Evolutionary conservation across 495 filamentous ascomycete genomes (phyloP).

Genomic region (Cudoniella acicularis): DNA sequence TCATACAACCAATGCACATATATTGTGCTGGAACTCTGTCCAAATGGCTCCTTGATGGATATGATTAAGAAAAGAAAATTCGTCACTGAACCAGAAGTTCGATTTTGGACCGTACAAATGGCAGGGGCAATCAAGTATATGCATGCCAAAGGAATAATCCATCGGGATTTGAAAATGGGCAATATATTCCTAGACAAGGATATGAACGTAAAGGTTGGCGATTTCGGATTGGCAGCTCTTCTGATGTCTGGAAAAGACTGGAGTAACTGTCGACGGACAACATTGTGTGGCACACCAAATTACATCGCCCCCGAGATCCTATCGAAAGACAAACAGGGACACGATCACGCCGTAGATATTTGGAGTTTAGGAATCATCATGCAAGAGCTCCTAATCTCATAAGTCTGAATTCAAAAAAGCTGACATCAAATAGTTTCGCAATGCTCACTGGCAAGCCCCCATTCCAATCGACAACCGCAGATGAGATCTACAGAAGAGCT

Average conservation of each 20-base stretch:
- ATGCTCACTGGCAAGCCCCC: constrained; percentile 89
- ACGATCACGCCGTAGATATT: constrained; percentile 87
- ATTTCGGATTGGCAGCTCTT: constrained; percentile 95
- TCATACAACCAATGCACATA: constrained; percentile 85
- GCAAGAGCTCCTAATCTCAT: constrained; percentile 43
- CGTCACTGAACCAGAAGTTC: constrained; percentile 84
- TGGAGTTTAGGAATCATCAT: constrained; percentile 97
- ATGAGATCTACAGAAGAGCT: constrained; percentile 80
- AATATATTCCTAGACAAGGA: constrained; percentile 93
- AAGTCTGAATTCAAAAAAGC: background rate
- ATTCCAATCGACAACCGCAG: constrained; percentile 80
- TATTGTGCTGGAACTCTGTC: constrained; percentile 89
- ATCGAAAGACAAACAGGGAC: constrained; percentile 77
- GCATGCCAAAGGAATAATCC: constrained; percentile 89
- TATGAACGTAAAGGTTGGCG: constrained; percentile 97
- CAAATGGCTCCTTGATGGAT: constrained; percentile 97
- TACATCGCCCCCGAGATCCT: constrained; percentile 98
- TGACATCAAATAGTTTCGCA: constrained; percentile 57
- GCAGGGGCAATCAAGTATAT: constrained; percentile 96
- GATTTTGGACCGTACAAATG: constrained; percentile 89
- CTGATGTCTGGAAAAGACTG: constrained; percentile 82
- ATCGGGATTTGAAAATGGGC: constrained; percentile 95
- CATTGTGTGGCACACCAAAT: constrained; percentile 94
- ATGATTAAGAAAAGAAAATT: constrained; percentile 88
- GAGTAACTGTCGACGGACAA: constrained; percentile 71